A percentile compares a stretch with the other conserved stretches of the same genome.
These are phyloP conservation scores for Phytophthora rubi DNA, from an alignment of 352 stramenopile species.

Conservation along the genomic window DNA sequence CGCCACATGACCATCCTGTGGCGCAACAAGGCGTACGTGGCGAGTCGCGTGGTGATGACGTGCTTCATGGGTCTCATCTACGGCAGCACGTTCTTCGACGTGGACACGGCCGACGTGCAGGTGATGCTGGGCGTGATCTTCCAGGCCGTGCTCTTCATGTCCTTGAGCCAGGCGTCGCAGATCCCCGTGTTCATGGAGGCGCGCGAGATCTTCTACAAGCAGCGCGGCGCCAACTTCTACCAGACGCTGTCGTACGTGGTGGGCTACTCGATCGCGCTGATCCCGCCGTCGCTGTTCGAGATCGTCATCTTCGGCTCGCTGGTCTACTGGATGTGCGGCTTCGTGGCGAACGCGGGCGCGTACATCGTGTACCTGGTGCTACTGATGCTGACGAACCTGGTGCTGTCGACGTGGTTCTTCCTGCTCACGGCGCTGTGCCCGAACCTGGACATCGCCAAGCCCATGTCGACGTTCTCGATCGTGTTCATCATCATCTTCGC, in stretches of 20 bases:
- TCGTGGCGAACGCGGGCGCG: slow-evolving; percentile 16
- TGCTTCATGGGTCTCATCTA: slow-evolving; percentile 22
- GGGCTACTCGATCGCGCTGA: slow-evolving; percentile 18
- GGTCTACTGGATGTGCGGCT: slow-evolving; percentile 83
- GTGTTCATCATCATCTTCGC: slow-evolving; percentile 46
- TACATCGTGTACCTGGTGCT: slow-evolving; percentile 48
- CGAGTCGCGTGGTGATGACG: slow-evolving; percentile 28
- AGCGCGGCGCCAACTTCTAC: slow-evolving; percentile 18
- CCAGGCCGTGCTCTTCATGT: slow-evolving; percentile 22
- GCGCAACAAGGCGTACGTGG: slow-evolving; percentile 34
- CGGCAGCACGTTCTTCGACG: slow-evolving; percentile 13
- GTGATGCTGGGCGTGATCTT: slow-evolving; percentile 22
- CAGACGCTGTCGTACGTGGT: slow-evolving; percentile 15
- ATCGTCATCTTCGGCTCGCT: slow-evolving; percentile 71
- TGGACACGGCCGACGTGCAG: slow-evolving; percentile 12
- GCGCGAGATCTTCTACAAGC: slow-evolving; percentile 22
- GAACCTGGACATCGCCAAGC: slow-evolving; percentile 35
- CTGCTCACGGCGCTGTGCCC: slow-evolving; percentile 30
- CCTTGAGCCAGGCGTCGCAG: slow-evolving; percentile 15
- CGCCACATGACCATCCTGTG: slow-evolving; percentile 60
- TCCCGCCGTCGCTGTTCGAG: slow-evolving; percentile 62
- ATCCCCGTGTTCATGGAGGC: slow-evolving; percentile 22
- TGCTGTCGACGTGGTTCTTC: slow-evolving; percentile 48
- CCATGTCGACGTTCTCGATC: slow-evolving; percentile 39
- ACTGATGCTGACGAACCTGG: slow-evolving; percentile 43